Evolutionary conservation across 768 basidiomycete genomes (phyloP), one percentile per base, ranked within the genome.

Genomic region (Tylopilus sp.): DNA sequence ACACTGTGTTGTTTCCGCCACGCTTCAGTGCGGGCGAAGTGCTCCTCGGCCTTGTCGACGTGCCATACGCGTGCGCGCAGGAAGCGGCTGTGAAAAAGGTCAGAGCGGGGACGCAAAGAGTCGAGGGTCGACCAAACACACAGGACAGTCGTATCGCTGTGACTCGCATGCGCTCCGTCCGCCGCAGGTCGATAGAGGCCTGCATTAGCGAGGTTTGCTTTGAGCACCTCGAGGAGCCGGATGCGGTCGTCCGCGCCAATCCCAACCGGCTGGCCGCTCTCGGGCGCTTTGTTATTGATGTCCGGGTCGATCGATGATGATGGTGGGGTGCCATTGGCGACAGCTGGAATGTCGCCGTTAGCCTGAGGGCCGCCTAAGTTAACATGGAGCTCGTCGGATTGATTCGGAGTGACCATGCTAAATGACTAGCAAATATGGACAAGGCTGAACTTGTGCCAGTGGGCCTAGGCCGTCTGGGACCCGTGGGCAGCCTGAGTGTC

Each of bases 11-110:
- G 69, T 58, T 73, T 73, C 53, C 88, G 72, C 91, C 91, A 94
- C 5, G 74, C 72, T 59, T 86, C 81, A 0, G 85, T 72, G 15
- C 78, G 77, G 2, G 80, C 67, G 61, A 91, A 91, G 62, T 92
- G 88, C 53, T 80, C 79, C 66, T 80, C 73, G 0, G 90, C 89
- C 52, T 79, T 78, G 18, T 68, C 58, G 13, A 77, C 70, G 52
- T 88, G 78, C 64, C 83, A 92, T 50, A 75, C 74, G 52, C 91
- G 75, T 6, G 91, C 91, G n/a, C 89, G 79, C 3, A 93, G 79
- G 63, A 91, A 93, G 11, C 91, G 86, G 22, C 91, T 92, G 9
- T 9, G 36, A 18, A n/a, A n/a, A n/a, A 20, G 9, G 18, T 38
- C 35, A 35, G 35, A 4, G 35, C 15, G 4, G 35, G 17, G 18